Evolutionary conservation across 225 moss, liverwort and hornwort species (phyloP).

Genomic region (Physcomitrellopsis africana): DNA sequence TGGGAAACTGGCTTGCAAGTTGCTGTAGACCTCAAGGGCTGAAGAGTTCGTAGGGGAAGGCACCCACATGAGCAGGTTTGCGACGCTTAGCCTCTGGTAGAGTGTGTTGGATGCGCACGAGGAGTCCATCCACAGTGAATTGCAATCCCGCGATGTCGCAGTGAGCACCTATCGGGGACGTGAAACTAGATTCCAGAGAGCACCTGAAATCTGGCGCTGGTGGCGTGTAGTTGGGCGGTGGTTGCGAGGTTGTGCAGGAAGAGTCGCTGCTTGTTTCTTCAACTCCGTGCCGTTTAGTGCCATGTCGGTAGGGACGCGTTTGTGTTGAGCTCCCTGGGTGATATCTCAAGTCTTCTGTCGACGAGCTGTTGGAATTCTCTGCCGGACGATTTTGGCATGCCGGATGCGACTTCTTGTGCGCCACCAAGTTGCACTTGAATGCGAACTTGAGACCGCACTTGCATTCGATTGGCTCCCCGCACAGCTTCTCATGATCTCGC

Average conservation of each 20-base stretch:
- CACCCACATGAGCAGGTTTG: slow-evolving; percentile 26
- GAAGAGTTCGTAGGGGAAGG: slow-evolving; percentile 18
- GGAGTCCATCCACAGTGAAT: background rate
- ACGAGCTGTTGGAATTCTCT: slow-evolving; percentile 22
- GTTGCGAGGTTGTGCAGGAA: slow-evolving; percentile 27
- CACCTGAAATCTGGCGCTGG: slow-evolving; percentile 24
- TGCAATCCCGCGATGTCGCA: slow-evolving; percentile 23
- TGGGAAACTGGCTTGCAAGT: slow-evolving; percentile 1
- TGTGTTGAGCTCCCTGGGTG: slow-evolving; percentile 12
- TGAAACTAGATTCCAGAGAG: slow-evolving; percentile 15
- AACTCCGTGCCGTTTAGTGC: slow-evolving; percentile 31
- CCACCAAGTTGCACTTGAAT: slow-evolving; percentile 92
- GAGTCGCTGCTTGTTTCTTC: slow-evolving; percentile 19
- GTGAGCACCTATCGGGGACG: slow-evolving; percentile 19
- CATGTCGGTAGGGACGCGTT: background rate
- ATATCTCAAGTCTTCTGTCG: slow-evolving; percentile 29
- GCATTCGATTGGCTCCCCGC: slow-evolving; percentile 86
- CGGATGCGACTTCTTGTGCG: slow-evolving; percentile 85
- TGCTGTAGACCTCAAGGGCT: slow-evolving; percentile 15
- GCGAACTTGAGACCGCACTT: slow-evolving; percentile 92
- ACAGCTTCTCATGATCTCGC: slow-evolving; percentile 89
- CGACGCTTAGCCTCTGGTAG: slow-evolving; percentile 12
- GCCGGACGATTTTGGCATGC: slow-evolving; percentile 56
- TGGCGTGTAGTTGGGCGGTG: background rate
- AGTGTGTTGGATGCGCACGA: slow-evolving; percentile 28